Evolutionary conservation across 179 eudicot species (phyloP).

Genomic region (Monotropa hypopitys): DNA sequence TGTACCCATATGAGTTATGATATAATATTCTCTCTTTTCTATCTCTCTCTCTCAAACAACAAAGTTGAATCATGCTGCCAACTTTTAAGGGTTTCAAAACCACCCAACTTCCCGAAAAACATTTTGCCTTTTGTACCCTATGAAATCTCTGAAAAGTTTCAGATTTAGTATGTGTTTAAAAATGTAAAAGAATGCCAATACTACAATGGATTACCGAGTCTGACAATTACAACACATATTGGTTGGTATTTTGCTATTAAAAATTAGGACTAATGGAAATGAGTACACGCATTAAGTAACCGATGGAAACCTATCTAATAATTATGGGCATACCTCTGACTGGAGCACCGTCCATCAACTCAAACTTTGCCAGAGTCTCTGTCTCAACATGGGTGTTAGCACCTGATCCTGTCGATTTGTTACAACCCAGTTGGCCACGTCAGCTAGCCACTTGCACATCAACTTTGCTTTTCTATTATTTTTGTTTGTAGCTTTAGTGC

Average conservation of each 20-base stretch:
- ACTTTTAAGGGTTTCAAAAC: background rate
- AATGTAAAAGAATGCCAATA: background rate
- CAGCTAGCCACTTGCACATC: too few relatives aligned
- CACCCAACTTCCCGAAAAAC: background rate
- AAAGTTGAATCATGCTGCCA: background rate
- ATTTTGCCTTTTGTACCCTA: background rate
- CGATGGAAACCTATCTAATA: background rate
- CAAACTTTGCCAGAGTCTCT: conserved; percentile 94
- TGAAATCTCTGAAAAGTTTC: background rate
- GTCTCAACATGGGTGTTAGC: conserved; percentile 95
- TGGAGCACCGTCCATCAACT: conserved; percentile 99
- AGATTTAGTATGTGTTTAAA: background rate
- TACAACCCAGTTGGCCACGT: too few relatives aligned
- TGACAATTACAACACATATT: background rate
- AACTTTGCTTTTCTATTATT: too few relatives aligned
- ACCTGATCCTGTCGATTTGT: conserved; percentile 98
- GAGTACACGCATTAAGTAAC: background rate
- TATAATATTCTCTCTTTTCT: too few relatives aligned
- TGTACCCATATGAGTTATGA: too few relatives aligned
- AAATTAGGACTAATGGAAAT: background rate
- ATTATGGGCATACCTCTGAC: conserved; percentile 60
- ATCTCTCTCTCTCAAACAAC: too few relatives aligned
- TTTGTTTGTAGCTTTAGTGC: too few relatives aligned
- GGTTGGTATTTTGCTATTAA: background rate
- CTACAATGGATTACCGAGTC: background rate